Base-by-base conservation (phyloP, 2,329 filamentous ascomycete species). In the Penicillium rolfsii region DNA sequence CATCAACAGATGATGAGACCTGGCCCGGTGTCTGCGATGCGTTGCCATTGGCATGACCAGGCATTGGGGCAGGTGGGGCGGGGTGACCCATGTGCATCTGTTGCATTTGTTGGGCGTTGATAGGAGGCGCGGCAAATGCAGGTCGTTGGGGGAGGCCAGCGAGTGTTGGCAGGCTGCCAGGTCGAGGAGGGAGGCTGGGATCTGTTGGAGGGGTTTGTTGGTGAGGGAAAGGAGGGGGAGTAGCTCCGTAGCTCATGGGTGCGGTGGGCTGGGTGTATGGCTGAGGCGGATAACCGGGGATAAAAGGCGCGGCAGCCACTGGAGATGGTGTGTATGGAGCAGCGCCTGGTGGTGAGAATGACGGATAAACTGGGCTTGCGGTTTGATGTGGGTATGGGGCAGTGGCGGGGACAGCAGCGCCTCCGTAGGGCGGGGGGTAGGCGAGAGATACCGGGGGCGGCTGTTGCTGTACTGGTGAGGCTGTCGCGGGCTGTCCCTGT, bases 121-220 rank as follows among this genome's bases (percentile, higher is more conserved):
- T 77, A 58, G 78, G 78, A 30, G 83, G 82, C 16, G 82, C 81
- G 62, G 80, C 81, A 70, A 88, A 86, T 11, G 81, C 79, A 16
- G 87, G 87, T 55, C 87, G 81, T 64, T 87, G 84, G 3, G 87
- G 87, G 46, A 89, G 80, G 58, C 85, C 84, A 24, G 84, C 81
- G 14, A 83, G 82, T 52, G 79, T 71, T n/a, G 84, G 84, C 52
- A 86, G 74, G 69, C 82, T 85, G 60, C 81, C 82, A 55, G 84
- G 82, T 65, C 83, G 79, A 52, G 79, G 79, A 14, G 82, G 79
- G 49, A 81, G 41, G 22, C 54, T 61, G 77, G 75, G 28, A 40
- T 68, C 64, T 49, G 62, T 60, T 73, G 74, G 65, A 78, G 77
- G 60, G 52, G 76, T 79, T 55, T 75, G 74, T 70, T 78, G 80